Evolutionary conservation across 257 asterid genomes (phyloP).

Genomic region (Solanum piurae): DNA sequence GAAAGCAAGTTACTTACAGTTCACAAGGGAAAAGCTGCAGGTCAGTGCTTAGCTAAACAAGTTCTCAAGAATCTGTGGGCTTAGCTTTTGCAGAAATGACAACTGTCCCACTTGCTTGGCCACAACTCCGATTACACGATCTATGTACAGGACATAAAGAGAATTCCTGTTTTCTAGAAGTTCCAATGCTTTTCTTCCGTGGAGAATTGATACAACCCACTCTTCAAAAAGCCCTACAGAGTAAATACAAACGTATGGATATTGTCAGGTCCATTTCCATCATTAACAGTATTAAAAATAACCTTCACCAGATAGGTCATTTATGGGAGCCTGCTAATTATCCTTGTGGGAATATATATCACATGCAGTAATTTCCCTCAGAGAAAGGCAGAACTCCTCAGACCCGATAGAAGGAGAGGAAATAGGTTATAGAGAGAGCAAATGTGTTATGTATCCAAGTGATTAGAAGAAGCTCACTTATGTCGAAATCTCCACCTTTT

Average conservation of each 20-base stretch:
- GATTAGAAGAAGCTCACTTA: constrained; percentile 32
- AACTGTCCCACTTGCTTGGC: constrained; percentile 53
- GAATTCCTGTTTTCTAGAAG: constrained; percentile 62
- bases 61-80: constrained; percentile 33
- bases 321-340: not conserved
- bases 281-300: not conserved
- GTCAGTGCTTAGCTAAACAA: constrained; percentile 37
- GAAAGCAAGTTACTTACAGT: not conserved
- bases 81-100: constrained; percentile 42
- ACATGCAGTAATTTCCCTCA: not conserved
- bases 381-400: not conserved
- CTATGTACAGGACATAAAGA: constrained; percentile 79
- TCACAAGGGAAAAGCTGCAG: not conserved
- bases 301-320: not conserved
- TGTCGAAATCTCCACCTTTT: constrained; percentile 40
- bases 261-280: not conserved
- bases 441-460: not conserved
- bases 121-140: constrained; percentile 67
- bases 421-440: not conserved
- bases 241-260: not conserved
- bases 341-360: not conserved
- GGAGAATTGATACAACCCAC: constrained; percentile 63
- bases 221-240: constrained; percentile 65
- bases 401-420: not conserved
- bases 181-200: constrained; percentile 60